These are phyloP conservation scores for Gossypium anomalum DNA, from an alignment of 345 rosid genomes.

Conservation along the genomic window DNA sequence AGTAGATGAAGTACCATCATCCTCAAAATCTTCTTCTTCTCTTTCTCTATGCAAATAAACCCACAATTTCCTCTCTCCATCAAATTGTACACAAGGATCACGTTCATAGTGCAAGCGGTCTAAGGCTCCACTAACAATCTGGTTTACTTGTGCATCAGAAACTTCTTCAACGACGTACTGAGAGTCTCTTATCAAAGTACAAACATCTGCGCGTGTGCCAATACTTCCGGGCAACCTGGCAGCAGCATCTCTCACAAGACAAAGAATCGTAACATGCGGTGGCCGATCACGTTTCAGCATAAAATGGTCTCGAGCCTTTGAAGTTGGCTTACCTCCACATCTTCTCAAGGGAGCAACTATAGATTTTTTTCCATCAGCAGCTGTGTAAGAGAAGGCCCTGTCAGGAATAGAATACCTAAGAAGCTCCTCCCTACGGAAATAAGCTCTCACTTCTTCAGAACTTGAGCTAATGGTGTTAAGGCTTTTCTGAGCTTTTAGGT, in stretches of 20 bases:
- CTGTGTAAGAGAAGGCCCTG: conserved; percentile 92
- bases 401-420: conserved; percentile 95
- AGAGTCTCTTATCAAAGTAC: conserved; percentile 91
- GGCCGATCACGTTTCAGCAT: conserved; percentile 99
- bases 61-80: conserved; percentile 92
- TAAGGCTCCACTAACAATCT: conserved; percentile 41
- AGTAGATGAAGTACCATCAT: conserved; percentile 98
- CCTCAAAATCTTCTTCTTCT: conserved; percentile 99
- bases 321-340: conserved; percentile 98
- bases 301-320: conserved; percentile 97
- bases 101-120: conserved; percentile 83
- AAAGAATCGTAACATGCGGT: conserved; percentile 93
- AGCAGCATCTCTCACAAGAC: conserved; percentile 98
- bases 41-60: conserved; percentile 90
- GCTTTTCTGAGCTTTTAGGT: conserved; percentile 96
- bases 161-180: conserved; percentile 91
- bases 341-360: conserved; percentile 97
- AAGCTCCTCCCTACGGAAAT: conserved; percentile 85
- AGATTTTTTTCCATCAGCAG: conserved; percentile 96
- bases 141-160: conserved; percentile 85
- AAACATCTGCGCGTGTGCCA: conserved; percentile 99
- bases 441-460: conserved; percentile 78
- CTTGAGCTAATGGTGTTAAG: conserved; percentile 80
- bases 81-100: conserved; percentile 96
- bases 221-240: conserved; percentile 95